These are phyloP conservation scores for Domatiomyces catenatus DNA, from an alignment of 2,329 filamentous ascomycete genomes.

Conservation along the genomic window DNA sequence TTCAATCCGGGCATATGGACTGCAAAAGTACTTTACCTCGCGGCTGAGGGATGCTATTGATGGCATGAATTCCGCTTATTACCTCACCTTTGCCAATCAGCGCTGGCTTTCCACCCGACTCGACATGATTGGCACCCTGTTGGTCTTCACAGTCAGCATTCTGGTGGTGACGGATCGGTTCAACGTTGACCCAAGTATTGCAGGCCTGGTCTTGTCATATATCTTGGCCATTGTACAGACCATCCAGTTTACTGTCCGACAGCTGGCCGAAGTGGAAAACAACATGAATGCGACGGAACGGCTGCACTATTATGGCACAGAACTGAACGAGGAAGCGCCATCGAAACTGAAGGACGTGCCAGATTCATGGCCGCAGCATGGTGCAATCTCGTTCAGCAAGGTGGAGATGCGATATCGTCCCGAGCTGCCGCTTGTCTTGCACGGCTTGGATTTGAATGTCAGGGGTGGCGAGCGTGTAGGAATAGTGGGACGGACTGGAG, in stretches of 20 bases:
- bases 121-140: slow-evolving; percentile 64
- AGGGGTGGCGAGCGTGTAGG: slow-evolving; percentile 33
- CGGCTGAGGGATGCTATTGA: slow-evolving; percentile 63
- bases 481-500: slow-evolving; percentile 32
- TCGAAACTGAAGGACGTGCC: slow-evolving; percentile 58
- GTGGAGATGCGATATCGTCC: slow-evolving; percentile 66
- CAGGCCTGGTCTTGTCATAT: slow-evolving; percentile 79
- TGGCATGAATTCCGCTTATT: slow-evolving; percentile 88
- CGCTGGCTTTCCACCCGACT: slow-evolving; percentile 78
- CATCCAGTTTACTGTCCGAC: slow-evolving; percentile 88
- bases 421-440: slow-evolving; percentile 57
- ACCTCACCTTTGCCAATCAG: slow-evolving; percentile 88
- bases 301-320: slow-evolving; percentile 72
- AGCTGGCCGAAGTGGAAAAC: slow-evolving; percentile 90
- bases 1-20: slow-evolving; percentile 76
- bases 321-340: slow-evolving; percentile 79
- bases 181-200: slow-evolving; percentile 66
- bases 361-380: slow-evolving; percentile 67
- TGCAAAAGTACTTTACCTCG: slow-evolving; percentile 57
- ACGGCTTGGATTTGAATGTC: slow-evolving; percentile 41
- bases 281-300: slow-evolving; percentile 96
- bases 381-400: slow-evolving; percentile 61
- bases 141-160: slow-evolving; percentile 80
- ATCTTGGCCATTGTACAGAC: slow-evolving; percentile 87
- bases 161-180: slow-evolving; percentile 86